A percentile compares a stretch with the other conserved stretches of the same genome.
phyloP scores from a whole-genome alignment of 257 asterid species.

The Gentiana straminea region DNA sequence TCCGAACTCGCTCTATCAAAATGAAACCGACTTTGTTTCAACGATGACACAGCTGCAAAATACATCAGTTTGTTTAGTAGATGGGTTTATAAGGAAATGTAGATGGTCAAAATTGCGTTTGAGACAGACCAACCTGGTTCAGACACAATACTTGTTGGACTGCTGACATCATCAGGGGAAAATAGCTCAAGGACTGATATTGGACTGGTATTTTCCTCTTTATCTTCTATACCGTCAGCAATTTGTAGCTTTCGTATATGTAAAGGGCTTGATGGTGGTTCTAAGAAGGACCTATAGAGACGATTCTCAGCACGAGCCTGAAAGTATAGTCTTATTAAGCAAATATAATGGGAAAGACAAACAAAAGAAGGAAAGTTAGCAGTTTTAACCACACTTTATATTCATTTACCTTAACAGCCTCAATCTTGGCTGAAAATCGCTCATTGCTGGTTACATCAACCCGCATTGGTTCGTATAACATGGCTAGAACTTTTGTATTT shows the following conservation, averaged over 20 bases:
- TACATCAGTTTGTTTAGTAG: not conserved
- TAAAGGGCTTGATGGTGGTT: slow-evolving; percentile 30
- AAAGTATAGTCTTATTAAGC: not conserved
- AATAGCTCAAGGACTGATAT: slow-evolving; percentile 68
- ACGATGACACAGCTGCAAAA: slow-evolving; percentile 26
- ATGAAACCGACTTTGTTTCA: slow-evolving; percentile 37
- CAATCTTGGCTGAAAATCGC: slow-evolving; percentile 2
- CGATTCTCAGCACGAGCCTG: slow-evolving; percentile 22
- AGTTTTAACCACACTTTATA: slow-evolving; percentile 6
- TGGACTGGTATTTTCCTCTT: slow-evolving; percentile 70
- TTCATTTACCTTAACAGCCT: slow-evolving; percentile 18
- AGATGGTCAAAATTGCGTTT: not conserved
- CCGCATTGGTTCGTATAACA: slow-evolving; percentile 12
- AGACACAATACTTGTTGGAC: slow-evolving; percentile 32
- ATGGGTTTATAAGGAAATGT: not conserved
- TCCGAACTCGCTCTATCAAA: slow-evolving; percentile 29
- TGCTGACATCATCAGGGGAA: slow-evolving; percentile 37
- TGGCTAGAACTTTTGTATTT: slow-evolving; percentile 6
- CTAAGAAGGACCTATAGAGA: slow-evolving; percentile 24
- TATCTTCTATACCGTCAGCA: slow-evolving; percentile 28
- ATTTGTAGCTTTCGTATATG: slow-evolving; percentile 21
- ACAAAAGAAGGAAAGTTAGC: slow-evolving; percentile 22
- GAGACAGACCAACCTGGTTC: slow-evolving; percentile 29
- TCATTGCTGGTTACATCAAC: slow-evolving; percentile 4
- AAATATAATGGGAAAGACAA: not conserved